Evolutionary conservation across 2,329 filamentous ascomycete genomes (phyloP), one percentile per base, ranked within the genome.

Genomic region (Myriangium duriaei): DNA sequence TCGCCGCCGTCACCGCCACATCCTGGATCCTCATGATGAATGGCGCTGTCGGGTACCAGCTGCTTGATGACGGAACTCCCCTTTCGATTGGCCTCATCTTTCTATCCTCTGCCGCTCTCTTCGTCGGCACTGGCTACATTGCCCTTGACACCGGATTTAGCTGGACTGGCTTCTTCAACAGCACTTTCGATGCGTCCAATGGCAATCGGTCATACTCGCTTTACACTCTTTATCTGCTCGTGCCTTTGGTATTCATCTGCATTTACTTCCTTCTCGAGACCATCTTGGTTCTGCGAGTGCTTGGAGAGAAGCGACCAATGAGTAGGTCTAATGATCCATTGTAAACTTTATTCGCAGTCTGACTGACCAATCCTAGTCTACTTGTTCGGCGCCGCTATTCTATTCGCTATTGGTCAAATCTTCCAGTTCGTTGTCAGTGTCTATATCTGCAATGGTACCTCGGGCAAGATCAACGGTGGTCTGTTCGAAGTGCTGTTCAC

Each of bases 21-120:
- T 73, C 77, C 33, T 98, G 88, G 88, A 76, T 94, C 93, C 71
- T 98, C 4, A 74, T 96, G 63, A 70, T 96, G 49, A 96, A 96
- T 54, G 86, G 84, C 3, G 64, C 92, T 4, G 85, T 98, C 32
- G 91, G 91, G 32, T 98, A 83, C 58, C 91, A 98, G 57, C 64
- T 96, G 14, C 68, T 96, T 31, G 91, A 98, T 49, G 91, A 98
- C 51, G 91, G 91, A 33, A 98, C 91, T 1, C 70, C 81, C 1
- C 60, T 92, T 15, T 96, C 88, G 0, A 53, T 96, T 11, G 80
- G 74, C 4, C 69, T 96, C 3, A 76, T 93, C 37, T 45, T 79
- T 35, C 64, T 64, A 30, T 95, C 88, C 11, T 79, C 81, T 0
- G 60, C 68, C 9, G 64, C 74, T 11, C 65, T 96, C 39, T 82